phyloP scores from a whole-genome alignment of 768 basidiomycete species.

The Kockovaella imperatae region DNA sequence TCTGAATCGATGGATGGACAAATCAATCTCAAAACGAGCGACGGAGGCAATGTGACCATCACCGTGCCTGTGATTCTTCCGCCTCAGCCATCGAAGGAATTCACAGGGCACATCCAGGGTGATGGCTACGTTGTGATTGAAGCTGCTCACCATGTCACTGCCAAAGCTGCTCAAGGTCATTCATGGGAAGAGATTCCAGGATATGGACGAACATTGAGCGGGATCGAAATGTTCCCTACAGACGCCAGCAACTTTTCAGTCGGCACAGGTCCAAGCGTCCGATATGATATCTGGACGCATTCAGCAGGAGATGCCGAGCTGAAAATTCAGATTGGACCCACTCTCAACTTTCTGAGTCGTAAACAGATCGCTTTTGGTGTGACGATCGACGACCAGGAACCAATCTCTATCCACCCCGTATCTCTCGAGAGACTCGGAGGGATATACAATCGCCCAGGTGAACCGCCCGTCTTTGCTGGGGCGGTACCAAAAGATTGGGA shows the following conservation, averaged over 20 bases:
- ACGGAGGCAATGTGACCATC: slow-evolving; percentile 9
- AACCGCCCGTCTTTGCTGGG: slow-evolving; percentile 5
- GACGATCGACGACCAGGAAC: slow-evolving; percentile 20
- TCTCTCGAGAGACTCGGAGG: slow-evolving; percentile 6
- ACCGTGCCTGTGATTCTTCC: slow-evolving; percentile 13
- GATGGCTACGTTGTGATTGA: slow-evolving; percentile 61
- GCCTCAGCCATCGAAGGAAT: slow-evolving; percentile 8
- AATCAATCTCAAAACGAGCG: background rate
- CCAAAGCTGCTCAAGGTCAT: slow-evolving; percentile 51
- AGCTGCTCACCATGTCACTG: slow-evolving; percentile 54
- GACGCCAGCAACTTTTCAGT: slow-evolving; percentile 54
- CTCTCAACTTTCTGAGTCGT: slow-evolving; percentile 24
- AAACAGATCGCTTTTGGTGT: slow-evolving; percentile 25
- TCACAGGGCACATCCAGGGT: slow-evolving; percentile 56
- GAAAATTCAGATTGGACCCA: slow-evolving; percentile 28
- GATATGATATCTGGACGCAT: slow-evolving; percentile 48
- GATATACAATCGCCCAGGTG: background rate
- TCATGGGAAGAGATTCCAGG: slow-evolving; percentile 57
- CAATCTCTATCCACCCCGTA: slow-evolving; percentile 18
- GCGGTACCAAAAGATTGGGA: slow-evolving; percentile 35
- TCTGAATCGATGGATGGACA: background rate
- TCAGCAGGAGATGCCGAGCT: slow-evolving; percentile 6
- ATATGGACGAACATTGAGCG: slow-evolving; percentile 57
- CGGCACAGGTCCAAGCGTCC: slow-evolving; percentile 58
- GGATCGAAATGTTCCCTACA: slow-evolving; percentile 56